These are phyloP conservation scores for Solanum sitiens DNA, from an alignment of 257 asterid genomes.

Conservation along the genomic window DNA sequence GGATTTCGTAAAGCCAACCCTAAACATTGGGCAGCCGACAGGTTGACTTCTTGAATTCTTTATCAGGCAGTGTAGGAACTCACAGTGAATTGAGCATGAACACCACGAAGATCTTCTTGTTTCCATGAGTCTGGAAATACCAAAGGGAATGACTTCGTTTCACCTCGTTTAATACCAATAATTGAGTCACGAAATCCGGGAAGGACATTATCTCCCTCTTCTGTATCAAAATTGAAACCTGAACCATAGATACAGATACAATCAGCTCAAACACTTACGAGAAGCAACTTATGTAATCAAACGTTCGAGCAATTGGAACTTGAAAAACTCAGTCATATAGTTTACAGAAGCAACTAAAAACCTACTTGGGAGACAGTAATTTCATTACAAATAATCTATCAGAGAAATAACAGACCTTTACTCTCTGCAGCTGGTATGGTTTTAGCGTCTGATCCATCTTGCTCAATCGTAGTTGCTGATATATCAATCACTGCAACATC, in stretches of 20 bases:
- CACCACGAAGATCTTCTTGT: constrained; percentile 89
- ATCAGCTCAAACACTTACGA: neutral
- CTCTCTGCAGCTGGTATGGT: constrained; percentile 93
- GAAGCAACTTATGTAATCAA: neutral
- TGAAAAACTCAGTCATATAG: neutral
- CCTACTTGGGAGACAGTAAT: neutral
- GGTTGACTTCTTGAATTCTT: neutral
- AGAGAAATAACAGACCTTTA: constrained; percentile 42
- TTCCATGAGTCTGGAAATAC: constrained; percentile 89
- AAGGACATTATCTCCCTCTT: constrained; percentile 78
- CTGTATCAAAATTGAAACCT: constrained; percentile 95
- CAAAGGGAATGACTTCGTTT: constrained; percentile 65
- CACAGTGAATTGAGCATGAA: constrained; percentile 76
- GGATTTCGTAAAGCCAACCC: neutral
- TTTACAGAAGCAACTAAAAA: neutral
- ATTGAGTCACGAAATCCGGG: constrained; percentile 68
- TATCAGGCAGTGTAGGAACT: constrained; percentile 10
- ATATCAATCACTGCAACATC: constrained; percentile 91
- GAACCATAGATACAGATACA: constrained; percentile 9
- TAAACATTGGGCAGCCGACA: neutral
- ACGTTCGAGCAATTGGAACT: neutral
- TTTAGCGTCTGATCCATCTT: constrained; percentile 55
- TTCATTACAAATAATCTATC: neutral
- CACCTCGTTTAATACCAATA: constrained; percentile 62
- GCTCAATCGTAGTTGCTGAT: constrained; percentile 74